phyloP scores from a whole-genome alignment of 768 basidiomycete genomes.

The Xanthoconium stramineum region DNA sequence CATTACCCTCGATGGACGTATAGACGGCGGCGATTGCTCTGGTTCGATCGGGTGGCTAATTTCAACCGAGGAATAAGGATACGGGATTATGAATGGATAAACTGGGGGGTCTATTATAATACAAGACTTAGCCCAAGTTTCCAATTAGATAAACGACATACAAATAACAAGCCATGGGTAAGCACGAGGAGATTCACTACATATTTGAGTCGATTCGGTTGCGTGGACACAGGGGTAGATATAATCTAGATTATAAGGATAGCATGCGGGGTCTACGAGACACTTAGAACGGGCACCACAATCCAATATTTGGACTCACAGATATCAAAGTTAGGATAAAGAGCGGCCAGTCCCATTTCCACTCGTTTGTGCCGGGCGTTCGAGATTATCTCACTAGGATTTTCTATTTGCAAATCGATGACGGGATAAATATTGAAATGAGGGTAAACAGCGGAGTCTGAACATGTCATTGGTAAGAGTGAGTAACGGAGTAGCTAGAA shows the following conservation, averaged over 20 bases:
- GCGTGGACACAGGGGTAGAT: conserved; percentile 32
- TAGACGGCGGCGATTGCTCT: background rate
- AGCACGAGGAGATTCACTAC: conserved; percentile 8
- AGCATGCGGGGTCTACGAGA: conserved; percentile 36
- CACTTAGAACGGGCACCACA: background rate
- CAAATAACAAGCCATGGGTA: conserved; percentile 41
- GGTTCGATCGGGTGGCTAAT: background rate
- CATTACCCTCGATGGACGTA: background rate
- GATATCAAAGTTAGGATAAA: conserved; percentile 26
- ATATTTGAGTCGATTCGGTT: background rate
- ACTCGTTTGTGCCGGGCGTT: background rate
- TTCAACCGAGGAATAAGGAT: conserved; percentile 9
- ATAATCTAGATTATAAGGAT: conserved; percentile 37
- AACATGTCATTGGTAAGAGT: conserved; percentile 20
- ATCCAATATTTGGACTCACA: conserved; percentile 28
- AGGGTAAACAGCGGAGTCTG: conserved; percentile 42
- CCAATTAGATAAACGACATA: conserved; percentile 18
- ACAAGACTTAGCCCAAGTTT: background rate
- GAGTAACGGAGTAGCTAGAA: background rate
- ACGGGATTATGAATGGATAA: conserved; percentile 21
- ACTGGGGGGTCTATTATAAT: conserved; percentile 17
- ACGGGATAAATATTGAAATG: conserved; percentile 41
- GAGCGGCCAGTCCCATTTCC: conserved; percentile 6
- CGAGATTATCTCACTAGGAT: background rate
- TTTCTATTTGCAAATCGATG: conserved; percentile 1